phyloP scores from a whole-genome alignment of 345 rosid genomes.

The Melaleuca quinquenervia region DNA sequence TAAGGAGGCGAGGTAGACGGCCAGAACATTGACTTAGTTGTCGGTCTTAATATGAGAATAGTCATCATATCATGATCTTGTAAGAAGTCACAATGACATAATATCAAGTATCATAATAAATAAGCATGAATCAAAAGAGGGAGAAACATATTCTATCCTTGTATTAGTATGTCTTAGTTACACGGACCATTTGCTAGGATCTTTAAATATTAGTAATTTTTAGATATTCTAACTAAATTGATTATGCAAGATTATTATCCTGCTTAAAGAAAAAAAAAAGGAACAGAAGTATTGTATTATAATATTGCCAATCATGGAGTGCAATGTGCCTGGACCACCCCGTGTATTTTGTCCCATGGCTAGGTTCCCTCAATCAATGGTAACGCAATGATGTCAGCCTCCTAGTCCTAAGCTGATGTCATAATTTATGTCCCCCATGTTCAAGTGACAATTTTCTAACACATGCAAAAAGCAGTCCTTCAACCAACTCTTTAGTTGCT shows the following conservation, averaged over 20 bases:
- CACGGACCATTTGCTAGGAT: not conserved
- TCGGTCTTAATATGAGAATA: not conserved
- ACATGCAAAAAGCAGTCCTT: not conserved
- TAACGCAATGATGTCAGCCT: not conserved
- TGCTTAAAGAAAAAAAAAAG: not conserved
- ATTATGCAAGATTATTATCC: not conserved
- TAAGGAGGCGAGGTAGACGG: not conserved
- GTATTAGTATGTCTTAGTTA: not conserved
- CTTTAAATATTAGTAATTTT: not conserved
- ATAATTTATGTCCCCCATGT: not conserved
- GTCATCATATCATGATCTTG: not conserved
- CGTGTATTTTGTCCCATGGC: not conserved
- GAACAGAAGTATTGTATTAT: not conserved
- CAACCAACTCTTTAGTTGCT: not conserved
- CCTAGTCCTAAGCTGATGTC: not conserved
- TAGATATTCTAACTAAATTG: not conserved
- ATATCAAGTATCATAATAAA: not conserved
- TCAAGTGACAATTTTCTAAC: not conserved
- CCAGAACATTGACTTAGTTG: not conserved
- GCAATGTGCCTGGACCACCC: not conserved
- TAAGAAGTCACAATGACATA: not conserved
- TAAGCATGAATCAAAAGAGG: not conserved
- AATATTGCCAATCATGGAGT: not conserved
- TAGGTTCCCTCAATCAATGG: not conserved
- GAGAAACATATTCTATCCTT: not conserved